Conservation (phyloP, 148 eudicot genomes). For the Arctostaphylos glauca region DNA sequence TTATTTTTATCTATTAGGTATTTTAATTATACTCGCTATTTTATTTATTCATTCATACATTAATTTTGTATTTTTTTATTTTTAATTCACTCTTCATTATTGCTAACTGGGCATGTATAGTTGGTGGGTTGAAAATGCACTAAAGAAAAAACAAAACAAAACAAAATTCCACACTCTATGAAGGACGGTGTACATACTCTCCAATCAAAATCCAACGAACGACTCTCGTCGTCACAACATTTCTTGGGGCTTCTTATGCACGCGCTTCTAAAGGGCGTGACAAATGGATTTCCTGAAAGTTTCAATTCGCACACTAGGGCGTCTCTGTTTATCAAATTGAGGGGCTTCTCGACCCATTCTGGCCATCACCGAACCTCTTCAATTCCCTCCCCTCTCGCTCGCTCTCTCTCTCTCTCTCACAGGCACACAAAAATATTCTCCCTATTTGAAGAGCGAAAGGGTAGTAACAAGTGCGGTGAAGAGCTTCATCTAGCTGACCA, state of each 20-base stretch:
- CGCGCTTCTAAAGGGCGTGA: background rate
- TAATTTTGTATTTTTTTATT: too few relatives aligned
- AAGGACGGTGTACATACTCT: too few relatives aligned
- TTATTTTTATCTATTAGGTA: too few relatives aligned
- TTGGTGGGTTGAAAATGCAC: too few relatives aligned
- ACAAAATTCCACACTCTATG: too few relatives aligned
- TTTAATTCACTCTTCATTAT: too few relatives aligned
- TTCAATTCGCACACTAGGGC: background rate
- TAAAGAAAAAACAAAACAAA: too few relatives aligned
- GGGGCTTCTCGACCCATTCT: slow-evolving; percentile 19
- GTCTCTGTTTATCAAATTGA: slow-evolving; percentile 13
- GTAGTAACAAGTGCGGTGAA: background rate
- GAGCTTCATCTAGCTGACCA: background rate
- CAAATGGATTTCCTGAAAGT: background rate
- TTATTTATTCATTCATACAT: too few relatives aligned
- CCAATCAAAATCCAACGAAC: too few relatives aligned
- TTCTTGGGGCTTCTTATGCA: background rate
- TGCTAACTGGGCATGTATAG: too few relatives aligned
- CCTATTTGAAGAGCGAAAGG: background rate
- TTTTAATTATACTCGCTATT: too few relatives aligned
- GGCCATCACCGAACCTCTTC: slow-evolving; percentile 10
- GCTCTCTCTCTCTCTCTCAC: slow-evolving; percentile 1
- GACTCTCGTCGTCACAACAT: too few relatives aligned
- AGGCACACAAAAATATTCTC: background rate
- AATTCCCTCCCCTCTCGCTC: slow-evolving; percentile 29